A percentile compares a stretch with the other conserved stretches of the same genome.
Evolutionary conservation across 257 asterid genomes (phyloP).

Genomic region (Voacanga thouarsii): DNA sequence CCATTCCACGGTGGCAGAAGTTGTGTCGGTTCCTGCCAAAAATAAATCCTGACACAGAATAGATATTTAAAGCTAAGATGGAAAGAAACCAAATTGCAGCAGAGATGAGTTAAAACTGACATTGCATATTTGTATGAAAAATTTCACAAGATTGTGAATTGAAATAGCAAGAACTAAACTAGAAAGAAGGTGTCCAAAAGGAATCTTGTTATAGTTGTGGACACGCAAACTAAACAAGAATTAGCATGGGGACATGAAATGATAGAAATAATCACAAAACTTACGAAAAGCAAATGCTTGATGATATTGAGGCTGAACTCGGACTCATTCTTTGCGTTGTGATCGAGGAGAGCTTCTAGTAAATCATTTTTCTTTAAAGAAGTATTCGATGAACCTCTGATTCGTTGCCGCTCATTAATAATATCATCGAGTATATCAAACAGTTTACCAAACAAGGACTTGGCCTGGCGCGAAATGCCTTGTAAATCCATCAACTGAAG

Average conservation of each 20-base stretch:
- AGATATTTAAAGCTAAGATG: background rate
- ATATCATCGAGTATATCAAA: conserved; percentile 21
- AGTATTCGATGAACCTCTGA: background rate
- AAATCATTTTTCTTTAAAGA: conserved; percentile 16
- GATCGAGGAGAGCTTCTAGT: conserved; percentile 31
- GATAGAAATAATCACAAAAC: background rate
- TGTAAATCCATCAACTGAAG: conserved; percentile 21
- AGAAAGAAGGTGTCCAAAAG: no score
- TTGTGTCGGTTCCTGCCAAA: conserved; percentile 19
- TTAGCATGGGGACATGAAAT: no score
- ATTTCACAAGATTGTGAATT: no score
- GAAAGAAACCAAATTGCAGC: background rate
- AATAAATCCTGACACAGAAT: conserved; percentile 24
- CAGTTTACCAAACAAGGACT: background rate
- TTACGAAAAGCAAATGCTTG: background rate
- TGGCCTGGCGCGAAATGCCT: conserved; percentile 3
- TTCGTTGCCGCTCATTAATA: conserved; percentile 11
- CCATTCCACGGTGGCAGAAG: conserved; percentile 31
- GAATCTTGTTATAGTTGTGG: no score
- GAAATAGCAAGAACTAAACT: no score
- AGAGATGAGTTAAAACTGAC: background rate
- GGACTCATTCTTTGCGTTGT: conserved; percentile 1
- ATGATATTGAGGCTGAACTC: background rate
- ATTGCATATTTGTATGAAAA: no score
- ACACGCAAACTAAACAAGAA: no score